Conservation (phyloP, 2,329 filamentous ascomycete genomes). For the Colletotrichum spinosum region DNA sequence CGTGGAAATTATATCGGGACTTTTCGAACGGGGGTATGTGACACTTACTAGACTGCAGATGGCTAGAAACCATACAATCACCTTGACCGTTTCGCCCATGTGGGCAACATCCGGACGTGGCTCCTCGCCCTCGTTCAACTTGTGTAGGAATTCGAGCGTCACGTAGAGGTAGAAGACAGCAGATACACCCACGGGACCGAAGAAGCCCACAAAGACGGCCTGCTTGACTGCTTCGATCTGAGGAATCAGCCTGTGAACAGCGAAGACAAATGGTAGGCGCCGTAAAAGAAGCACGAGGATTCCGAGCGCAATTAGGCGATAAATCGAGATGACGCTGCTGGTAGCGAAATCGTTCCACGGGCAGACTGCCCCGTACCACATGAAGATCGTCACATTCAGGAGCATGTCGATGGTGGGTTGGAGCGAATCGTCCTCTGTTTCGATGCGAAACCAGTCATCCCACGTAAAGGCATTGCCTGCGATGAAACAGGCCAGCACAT, state of each 20-base stretch:
- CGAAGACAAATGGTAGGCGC: conserved; percentile 80
- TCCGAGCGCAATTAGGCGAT: conserved; percentile 78
- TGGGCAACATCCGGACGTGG: conserved; percentile 73
- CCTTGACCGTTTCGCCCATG: conserved; percentile 73
- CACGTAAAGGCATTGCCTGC: conserved; percentile 92
- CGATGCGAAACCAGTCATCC: conserved; percentile 93
- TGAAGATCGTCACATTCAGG: conserved; percentile 87
- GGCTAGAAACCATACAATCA: conserved; percentile 88
- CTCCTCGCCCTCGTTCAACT: conserved; percentile 67
- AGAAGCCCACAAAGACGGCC: conserved; percentile 90
- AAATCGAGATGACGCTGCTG: conserved; percentile 78
- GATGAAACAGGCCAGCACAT: conserved; percentile 92
- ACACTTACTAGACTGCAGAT: conserved; percentile 83
- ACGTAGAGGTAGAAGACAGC: conserved; percentile 92
- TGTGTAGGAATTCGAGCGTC: conserved; percentile 77
- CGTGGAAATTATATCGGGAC: conserved; percentile 31
- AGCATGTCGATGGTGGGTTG: conserved; percentile 96
- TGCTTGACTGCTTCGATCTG: conserved; percentile 82
- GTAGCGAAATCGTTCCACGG: conserved; percentile 79
- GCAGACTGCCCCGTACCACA: conserved; percentile 90
- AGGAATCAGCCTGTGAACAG: conserved; percentile 78
- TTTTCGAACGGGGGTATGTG: conserved; percentile 2
- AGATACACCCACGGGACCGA: conserved; percentile 91
- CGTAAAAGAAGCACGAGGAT: conserved; percentile 82
- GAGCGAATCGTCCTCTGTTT: conserved; percentile 90